Percentiles rank a stretch among this genome's conserved stretches.
These are phyloP conservation scores for Vitellaria paradoxa DNA, from an alignment of 179 eudicot species.

Conservation along the genomic window DNA sequence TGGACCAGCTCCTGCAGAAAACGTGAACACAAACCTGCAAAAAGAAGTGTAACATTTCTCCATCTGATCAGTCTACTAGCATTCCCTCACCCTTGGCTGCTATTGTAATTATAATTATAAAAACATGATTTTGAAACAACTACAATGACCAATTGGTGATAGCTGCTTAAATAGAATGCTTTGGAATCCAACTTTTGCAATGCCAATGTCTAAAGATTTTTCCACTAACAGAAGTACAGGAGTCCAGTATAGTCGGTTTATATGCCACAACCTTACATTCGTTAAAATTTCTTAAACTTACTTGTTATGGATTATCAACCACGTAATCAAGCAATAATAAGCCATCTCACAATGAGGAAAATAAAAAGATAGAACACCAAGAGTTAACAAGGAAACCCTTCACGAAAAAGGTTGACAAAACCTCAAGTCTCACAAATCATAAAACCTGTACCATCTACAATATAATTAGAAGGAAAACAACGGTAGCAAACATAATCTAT, in stretches of 20 bases:
- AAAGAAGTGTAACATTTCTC: slow-evolving; percentile 9
- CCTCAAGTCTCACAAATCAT: too few relatives aligned
- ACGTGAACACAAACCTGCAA: slow-evolving; percentile 74
- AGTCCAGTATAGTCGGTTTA: neutral
- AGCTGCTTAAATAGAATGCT: neutral
- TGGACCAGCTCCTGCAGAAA: slow-evolving; percentile 86
- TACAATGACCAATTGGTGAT: neutral
- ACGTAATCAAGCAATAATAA: too few relatives aligned
- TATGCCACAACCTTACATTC: neutral
- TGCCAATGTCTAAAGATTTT: neutral
- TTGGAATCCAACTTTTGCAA: too few relatives aligned
- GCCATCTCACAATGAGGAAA: too few relatives aligned
- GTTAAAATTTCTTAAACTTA: too few relatives aligned
- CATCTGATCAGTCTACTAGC: neutral
- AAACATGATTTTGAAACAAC: neutral
- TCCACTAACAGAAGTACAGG: neutral
- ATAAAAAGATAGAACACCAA: too few relatives aligned
- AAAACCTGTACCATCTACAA: too few relatives aligned
- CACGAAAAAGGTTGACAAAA: too few relatives aligned
- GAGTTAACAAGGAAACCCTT: too few relatives aligned
- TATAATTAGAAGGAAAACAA: too few relatives aligned
- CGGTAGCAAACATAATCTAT: too few relatives aligned
- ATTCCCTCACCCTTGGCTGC: neutral
- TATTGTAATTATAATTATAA: neutral
- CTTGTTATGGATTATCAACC: too few relatives aligned